Conservation (phyloP, 202 grass and related monocot genomes). For the Musa balbisiana region DNA sequence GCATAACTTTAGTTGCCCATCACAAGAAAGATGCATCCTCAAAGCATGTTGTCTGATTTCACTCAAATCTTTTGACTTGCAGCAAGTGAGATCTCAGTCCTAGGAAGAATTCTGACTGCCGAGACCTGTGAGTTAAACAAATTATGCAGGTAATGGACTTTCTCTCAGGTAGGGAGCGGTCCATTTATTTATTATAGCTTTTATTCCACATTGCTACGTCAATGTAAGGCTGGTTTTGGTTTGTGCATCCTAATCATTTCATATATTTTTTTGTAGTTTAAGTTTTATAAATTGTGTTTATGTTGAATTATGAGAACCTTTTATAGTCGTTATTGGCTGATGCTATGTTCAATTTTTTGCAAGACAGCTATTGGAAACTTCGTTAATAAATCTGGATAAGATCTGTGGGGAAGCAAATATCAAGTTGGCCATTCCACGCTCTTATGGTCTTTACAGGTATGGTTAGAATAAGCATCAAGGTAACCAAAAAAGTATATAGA, state of each 20-base stretch:
- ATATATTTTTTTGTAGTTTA: background rate
- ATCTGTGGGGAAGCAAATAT: slow-evolving; percentile 71
- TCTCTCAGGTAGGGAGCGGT: no score
- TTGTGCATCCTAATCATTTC: background rate
- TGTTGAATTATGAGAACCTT: background rate
- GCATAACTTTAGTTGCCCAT: no score
- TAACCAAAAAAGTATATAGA: slow-evolving; percentile 22
- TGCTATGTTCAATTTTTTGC: slow-evolving; percentile 1
- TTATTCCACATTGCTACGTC: no score
- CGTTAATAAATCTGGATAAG: slow-evolving; percentile 70
- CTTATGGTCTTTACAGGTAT: slow-evolving; percentile 92
- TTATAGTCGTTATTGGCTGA: background rate
- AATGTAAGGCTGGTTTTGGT: background rate
- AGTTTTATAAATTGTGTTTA: background rate
- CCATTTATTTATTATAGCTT: no score
- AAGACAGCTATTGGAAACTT: slow-evolving; percentile 62
- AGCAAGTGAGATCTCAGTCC: no score
- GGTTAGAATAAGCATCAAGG: slow-evolving; percentile 74
- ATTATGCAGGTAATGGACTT: no score
- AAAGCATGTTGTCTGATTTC: no score
- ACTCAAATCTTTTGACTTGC: no score
- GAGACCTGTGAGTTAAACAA: no score
- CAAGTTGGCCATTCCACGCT: slow-evolving; percentile 63
- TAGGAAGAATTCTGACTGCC: no score
- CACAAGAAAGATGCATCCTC: no score